Percentiles rank a stretch among this genome's conserved stretches.
Evolutionary conservation across 768 basidiomycete genomes (phyloP).

Genomic region (Lactarius hengduanensis): DNA sequence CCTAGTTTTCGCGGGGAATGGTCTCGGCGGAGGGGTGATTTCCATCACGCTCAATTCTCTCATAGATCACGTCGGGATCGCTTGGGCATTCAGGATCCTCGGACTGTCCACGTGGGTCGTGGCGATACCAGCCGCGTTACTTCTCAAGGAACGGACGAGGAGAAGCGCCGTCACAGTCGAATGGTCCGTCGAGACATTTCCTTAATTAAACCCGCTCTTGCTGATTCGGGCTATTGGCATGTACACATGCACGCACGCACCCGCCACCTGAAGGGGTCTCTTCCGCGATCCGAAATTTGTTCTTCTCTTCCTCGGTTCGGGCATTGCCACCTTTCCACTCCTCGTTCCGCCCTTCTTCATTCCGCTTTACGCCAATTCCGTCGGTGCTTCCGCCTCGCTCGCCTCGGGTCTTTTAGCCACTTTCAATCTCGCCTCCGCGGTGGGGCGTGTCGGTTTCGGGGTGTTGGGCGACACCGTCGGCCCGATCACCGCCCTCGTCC

Average conservation of each 20-base stretch:
- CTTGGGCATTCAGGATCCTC: conserved; percentile 38
- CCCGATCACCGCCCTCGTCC: conserved; percentile 34
- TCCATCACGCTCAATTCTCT: conserved; percentile 35
- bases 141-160: conserved; percentile 32
- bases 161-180: conserved; percentile 30
- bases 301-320: conserved; percentile 36
- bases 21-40: conserved; percentile 36
- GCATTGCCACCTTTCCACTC: conserved; percentile 39
- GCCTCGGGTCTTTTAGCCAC: conserved; percentile 36
- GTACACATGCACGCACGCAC: too few relatives aligned
- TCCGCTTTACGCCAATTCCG: conserved; percentile 37
- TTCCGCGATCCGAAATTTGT: conserved; percentile 35
- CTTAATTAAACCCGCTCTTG: not conserved
- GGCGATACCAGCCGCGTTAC: conserved; percentile 34
- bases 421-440: conserved; percentile 39
- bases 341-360: conserved; percentile 41
- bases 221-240: not conserved
- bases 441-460: conserved; percentile 36
- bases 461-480: conserved; percentile 35
- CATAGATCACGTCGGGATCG: conserved; percentile 33
- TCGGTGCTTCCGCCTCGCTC: conserved; percentile 31
- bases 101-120: conserved; percentile 33
- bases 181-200: conserved; percentile 26
- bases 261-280: conserved; percentile 30
- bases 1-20: conserved; percentile 37